Percentiles rank a stretch among this genome's conserved stretches.
These are phyloP conservation scores for Sabuloglossum arenarium DNA, from an alignment of 495 filamentous ascomycete genomes.

Conservation along the genomic window DNA sequence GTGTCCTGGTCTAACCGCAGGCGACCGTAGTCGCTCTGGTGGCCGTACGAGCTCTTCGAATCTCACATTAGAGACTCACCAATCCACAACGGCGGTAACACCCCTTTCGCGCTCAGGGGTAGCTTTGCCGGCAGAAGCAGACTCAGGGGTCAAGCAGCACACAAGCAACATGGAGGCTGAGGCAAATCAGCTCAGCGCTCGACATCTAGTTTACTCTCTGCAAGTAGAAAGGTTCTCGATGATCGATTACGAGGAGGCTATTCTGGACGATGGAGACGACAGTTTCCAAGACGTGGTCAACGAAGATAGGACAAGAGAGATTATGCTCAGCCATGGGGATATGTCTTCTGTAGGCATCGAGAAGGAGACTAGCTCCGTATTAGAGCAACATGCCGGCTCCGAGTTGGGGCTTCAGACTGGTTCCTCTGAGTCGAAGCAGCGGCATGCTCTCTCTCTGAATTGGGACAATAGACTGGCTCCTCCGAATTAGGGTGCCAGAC, in stretches of 20 bases:
- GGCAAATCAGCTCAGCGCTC: neutral
- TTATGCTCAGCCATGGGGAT: neutral
- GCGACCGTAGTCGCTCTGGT: neutral
- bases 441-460: no score
- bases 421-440: no score
- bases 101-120: neutral
- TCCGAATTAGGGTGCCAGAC: no score
- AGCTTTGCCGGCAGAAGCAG: neutral
- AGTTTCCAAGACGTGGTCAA: neutral
- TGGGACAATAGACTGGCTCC: no score
- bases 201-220: neutral
- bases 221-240: neutral
- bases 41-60: neutral
- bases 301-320: neutral
- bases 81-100: conserved; percentile 15
- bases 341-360: neutral
- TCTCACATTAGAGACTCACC: conserved; percentile 13
- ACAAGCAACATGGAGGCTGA: neutral
- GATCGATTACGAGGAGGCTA: neutral
- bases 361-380: no score
- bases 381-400: no score
- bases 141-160: neutral
- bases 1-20: neutral
- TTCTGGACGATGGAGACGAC: neutral
- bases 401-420: no score